phyloP scores from a whole-genome alignment of 208 protist genomes.

The Crithidia bombi region DNA sequence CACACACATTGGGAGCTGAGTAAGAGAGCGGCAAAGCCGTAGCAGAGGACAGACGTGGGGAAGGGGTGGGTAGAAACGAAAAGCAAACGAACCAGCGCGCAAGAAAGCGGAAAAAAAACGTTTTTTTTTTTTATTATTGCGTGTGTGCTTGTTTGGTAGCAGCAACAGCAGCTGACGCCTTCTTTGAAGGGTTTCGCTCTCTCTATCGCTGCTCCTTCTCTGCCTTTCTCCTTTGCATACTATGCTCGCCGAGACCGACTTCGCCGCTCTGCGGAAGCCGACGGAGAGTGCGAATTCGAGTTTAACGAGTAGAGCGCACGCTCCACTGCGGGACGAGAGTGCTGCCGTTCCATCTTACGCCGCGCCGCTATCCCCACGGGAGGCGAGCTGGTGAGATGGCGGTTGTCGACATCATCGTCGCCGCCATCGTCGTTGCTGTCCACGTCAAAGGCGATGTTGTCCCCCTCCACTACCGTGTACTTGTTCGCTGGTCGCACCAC shows the following conservation, averaged over 20 bases:
- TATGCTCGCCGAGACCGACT: constrained; percentile 46
- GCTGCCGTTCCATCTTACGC: constrained; percentile 50
- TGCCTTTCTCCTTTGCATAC: constrained; percentile 6
- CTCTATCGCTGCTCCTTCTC: background rate
- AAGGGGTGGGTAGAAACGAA: too few species aligned
- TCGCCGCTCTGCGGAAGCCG: constrained; percentile 36
- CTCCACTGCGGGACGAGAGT: constrained; percentile 49
- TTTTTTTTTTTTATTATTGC: too few species aligned
- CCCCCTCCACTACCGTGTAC: constrained; percentile 21
- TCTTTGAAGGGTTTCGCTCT: too few species aligned
- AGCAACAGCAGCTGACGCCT: too few species aligned
- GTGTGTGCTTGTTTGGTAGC: too few species aligned
- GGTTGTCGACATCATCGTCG: constrained; percentile 5
- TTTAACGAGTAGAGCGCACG: constrained; percentile 60
- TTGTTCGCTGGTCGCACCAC: constrained; percentile 4
- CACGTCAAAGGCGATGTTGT: constrained; percentile 38
- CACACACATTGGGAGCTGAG: constrained; percentile 11
- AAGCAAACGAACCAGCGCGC: too few species aligned
- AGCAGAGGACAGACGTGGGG: too few species aligned
- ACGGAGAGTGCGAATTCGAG: constrained; percentile 51
- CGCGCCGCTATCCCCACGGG: constrained; percentile 64
- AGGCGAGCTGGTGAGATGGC: constrained; percentile 16
- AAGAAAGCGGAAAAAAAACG: constrained; percentile 18
- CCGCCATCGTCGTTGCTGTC: constrained; percentile 14
- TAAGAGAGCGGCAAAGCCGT: background rate